Base-by-base conservation (phyloP, 768 basidiomycete species). In the Rhizopogon vulgaris region DNA sequence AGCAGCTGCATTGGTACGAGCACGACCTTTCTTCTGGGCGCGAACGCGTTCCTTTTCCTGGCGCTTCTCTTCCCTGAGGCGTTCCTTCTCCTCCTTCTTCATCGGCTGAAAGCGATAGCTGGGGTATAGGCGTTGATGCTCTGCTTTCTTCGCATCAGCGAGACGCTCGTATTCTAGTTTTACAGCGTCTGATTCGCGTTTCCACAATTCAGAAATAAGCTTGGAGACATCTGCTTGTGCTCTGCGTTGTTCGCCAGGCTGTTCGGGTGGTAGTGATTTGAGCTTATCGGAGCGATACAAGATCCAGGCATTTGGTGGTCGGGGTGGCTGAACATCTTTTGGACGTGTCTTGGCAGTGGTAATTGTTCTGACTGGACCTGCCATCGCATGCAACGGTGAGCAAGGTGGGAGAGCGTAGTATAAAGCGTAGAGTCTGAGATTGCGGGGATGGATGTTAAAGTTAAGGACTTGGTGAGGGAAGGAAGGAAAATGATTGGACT, bases 251-350 rank as follows among this genome's bases (percentile, higher is more conserved):
- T 69, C 41, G 65, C 63, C 61, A 64, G 51, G 65, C 34, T 56
- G 52, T 24, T 64, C 56, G 38, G 71, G 69, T 15, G 72, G 69
- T 48, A 84, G 63, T 10, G 70, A 63, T 53, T 66, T 68, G 39
- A 79, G 70, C 60, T 78, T 81, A 55, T 80, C 76, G 3, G 84
- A 80, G 38, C 90, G 80, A 66, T 87, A 92, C 14, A 91, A 56
- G 53, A 92, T 91, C 87, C 87, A 92, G 0, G 89, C 83, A 62
- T 91, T 92, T 9, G 83, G 81, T 3, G 90, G 89, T 0, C 90
- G 77, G 9, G 85, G 84, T 4, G 76, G 73, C 51, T 74, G 67
- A 15, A 68, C 54, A 46, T 51, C 57, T 51, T 51, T 46, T 18
- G 34, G 60, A 50, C 37, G 57, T 22, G 52, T 25, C 27, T 48